Percentiles rank a stretch among this genome's conserved stretches.
phyloP scores from a whole-genome alignment of 805 yeast species.

The Hermanozyma aechmeae region DNA sequence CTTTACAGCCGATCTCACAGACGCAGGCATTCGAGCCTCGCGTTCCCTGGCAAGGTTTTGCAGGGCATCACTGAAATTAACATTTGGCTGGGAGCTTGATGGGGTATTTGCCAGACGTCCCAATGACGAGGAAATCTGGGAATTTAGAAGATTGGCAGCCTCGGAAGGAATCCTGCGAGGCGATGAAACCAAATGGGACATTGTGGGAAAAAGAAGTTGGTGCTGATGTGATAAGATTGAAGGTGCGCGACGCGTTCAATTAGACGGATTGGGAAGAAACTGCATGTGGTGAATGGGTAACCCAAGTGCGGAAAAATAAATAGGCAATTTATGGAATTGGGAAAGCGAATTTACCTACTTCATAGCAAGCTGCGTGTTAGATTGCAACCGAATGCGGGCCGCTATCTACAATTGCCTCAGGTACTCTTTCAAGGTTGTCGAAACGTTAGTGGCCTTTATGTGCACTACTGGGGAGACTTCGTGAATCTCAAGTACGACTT shows the following conservation, averaged over 20 bases:
- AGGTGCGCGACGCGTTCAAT: conserved; percentile 5
- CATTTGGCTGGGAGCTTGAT: conserved; percentile 13
- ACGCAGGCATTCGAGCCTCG: conserved; percentile 33
- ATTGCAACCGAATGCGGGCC: too few species aligned
- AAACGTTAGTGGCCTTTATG: too few species aligned
- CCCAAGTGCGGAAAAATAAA: too few species aligned
- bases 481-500: conserved; percentile 61
- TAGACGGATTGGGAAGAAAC: conserved; percentile 5
- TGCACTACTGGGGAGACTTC: conserved; percentile 13
- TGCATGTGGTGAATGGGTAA: too few species aligned
- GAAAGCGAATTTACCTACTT: too few species aligned
- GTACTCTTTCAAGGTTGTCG: too few species aligned
- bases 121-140: conserved; percentile 34
- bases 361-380: too few species aligned
- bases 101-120: conserved; percentile 29
- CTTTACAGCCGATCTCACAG: conserved; percentile 9
- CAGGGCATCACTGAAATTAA: conserved; percentile 14
- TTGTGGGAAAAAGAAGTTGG: conserved; percentile 3
- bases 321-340: too few species aligned
- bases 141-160: conserved; percentile 29
- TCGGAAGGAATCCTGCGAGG: conserved; percentile 36
- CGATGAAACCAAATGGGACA: conserved; percentile 36
- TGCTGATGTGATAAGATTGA: not conserved
- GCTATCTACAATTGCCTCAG: too few species aligned
- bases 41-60: conserved; percentile 40